These are phyloP conservation scores for Phyllosticta citribraziliensis DNA, from an alignment of 2,329 filamentous ascomycete genomes.

Conservation along the genomic window DNA sequence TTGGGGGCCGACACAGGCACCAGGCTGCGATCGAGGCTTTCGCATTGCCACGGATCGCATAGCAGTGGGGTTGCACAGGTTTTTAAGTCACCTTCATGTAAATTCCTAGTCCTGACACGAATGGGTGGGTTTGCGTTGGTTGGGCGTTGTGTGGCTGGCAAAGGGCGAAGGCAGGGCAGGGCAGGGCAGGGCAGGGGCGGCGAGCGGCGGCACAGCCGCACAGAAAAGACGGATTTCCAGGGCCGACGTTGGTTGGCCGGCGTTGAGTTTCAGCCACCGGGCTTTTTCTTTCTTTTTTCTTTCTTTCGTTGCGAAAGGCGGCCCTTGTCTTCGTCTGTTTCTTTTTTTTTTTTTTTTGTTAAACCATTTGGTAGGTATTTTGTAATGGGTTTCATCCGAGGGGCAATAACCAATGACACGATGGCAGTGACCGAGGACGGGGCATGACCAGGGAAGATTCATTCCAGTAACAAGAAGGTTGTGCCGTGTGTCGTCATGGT, in stretches of 20 bases:
- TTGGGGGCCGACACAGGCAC: neutral
- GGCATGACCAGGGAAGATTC: neutral
- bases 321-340: neutral
- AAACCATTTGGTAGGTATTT: neutral
- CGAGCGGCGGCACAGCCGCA: neutral
- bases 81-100: neutral
- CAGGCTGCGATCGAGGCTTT: neutral
- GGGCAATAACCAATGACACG: neutral
- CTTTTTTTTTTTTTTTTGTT: neutral
- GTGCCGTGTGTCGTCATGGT: neutral
- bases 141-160: neutral
- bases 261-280: neutral
- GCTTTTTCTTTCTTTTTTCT: neutral
- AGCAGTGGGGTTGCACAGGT: neutral
- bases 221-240: neutral
- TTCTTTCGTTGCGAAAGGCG: neutral
- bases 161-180: neutral
- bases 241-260: neutral
- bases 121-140: neutral
- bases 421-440: neutral
- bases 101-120: neutral
- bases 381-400: neutral
- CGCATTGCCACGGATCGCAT: neutral
- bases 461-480: neutral
- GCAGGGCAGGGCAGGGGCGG: neutral